phyloP scores from a whole-genome alignment of 306 rosid genomes.

The Pueraria montana region DNA sequence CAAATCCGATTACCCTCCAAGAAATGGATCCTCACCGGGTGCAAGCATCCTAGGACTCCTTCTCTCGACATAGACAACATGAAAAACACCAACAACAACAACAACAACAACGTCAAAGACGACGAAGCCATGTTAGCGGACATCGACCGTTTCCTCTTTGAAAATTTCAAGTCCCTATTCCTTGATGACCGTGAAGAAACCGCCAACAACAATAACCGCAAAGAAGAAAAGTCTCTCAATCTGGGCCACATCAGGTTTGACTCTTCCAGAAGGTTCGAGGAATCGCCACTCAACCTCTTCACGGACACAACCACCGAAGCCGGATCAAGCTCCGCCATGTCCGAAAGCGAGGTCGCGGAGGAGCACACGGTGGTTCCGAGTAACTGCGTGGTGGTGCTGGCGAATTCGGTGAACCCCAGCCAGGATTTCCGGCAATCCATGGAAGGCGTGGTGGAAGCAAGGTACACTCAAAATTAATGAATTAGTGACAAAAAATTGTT shows the following conservation, averaged over 20 bases:
- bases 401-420: conserved; percentile 61
- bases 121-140: conserved; percentile 76
- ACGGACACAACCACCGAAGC: conserved; percentile 57
- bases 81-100: background rate
- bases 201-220: background rate
- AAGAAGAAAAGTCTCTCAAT: conserved; percentile 14
- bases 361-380: conserved; percentile 44
- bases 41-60: conserved; percentile 72
- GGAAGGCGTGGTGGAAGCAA: conserved; percentile 67
- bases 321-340: conserved; percentile 51
- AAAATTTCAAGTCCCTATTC: conserved; percentile 79
- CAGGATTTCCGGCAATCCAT: conserved; percentile 75
- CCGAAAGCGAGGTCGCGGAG: background rate
- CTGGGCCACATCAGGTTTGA: conserved; percentile 48
- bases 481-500: no score
- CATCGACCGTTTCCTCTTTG: conserved; percentile 73
- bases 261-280: background rate
- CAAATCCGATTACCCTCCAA: conserved; percentile 60
- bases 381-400: conserved; percentile 68
- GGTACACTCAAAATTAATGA: background rate
- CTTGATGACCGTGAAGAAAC: conserved; percentile 46
- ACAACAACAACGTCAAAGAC: background rate
- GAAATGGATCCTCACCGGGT: conserved; percentile 61
- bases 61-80: conserved; percentile 60
- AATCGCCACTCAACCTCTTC: conserved; percentile 31